These are phyloP conservation scores for Desmodesmus armatus DNA, from an alignment of 139 green algal species.

Conservation along the genomic window DNA sequence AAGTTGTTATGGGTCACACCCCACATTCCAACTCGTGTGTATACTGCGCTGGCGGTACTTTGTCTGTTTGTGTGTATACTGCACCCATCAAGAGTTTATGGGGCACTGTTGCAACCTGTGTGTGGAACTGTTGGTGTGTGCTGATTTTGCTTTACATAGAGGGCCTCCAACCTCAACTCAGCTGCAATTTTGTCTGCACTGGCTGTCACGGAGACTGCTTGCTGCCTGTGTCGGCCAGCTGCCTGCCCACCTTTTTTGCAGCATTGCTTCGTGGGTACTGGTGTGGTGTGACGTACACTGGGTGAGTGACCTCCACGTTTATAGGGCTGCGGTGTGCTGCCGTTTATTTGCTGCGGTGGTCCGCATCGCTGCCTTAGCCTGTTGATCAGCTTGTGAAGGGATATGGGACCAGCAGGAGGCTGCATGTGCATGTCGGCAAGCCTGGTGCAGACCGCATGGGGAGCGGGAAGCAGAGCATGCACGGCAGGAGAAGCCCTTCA, in stretches of 20 bases:
- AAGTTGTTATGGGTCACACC: too few species aligned
- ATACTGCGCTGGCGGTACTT: not conserved
- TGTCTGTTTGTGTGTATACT: not conserved
- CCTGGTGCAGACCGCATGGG: too few species aligned
- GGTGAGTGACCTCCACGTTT: not conserved
- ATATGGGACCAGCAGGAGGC: too few species aligned
- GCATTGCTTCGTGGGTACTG: not conserved
- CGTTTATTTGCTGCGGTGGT: too few species aligned
- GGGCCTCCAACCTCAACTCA: too few species aligned
- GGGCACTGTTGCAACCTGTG: not conserved
- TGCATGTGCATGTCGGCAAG: too few species aligned
- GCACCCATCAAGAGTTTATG: not conserved
- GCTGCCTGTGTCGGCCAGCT: not conserved
- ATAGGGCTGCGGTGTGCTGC: too few species aligned
- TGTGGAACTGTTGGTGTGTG: not conserved
- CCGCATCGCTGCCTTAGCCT: too few species aligned
- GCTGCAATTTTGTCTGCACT: not conserved
- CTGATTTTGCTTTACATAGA: not conserved
- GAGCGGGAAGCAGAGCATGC: too few species aligned
- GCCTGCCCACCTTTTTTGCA: not conserved
- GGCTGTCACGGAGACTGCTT: not conserved
- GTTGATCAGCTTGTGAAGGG: too few species aligned
- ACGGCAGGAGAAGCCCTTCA: not conserved
- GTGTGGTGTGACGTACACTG: not conserved
- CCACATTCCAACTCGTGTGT: not conserved